Conservation (phyloP, 192 early-diverging fungal genomes). For the Entrophospora sp. region DNA sequence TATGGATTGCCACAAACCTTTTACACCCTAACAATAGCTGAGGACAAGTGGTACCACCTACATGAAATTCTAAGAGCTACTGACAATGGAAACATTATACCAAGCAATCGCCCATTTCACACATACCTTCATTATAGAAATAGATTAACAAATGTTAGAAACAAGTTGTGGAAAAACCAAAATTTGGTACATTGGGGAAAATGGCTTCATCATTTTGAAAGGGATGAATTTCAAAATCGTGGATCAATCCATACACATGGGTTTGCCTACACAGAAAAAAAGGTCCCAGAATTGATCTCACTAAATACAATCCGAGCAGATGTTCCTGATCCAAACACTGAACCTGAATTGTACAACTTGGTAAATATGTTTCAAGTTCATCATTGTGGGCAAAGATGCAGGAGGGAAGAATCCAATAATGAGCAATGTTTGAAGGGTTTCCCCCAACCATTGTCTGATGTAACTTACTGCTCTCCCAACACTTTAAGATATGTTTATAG, state of each 20-base stretch:
- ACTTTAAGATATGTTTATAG: neutral
- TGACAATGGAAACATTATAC: neutral
- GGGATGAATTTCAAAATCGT: slow-evolving; percentile 15
- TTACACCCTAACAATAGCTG: too few species aligned
- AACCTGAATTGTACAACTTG: neutral
- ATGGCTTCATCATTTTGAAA: slow-evolving; percentile 10
- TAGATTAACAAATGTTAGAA: too few species aligned
- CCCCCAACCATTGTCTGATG: neutral
- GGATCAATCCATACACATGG: neutral
- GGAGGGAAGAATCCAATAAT: neutral
- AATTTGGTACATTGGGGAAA: too few species aligned
- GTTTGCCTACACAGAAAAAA: neutral
- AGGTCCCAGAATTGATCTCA: neutral
- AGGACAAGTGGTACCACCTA: neutral
- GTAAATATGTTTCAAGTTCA: neutral
- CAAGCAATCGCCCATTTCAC: neutral
- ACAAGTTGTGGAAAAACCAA: too few species aligned
- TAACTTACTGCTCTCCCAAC: neutral
- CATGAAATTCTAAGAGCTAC: neutral
- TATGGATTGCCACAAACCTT: too few species aligned
- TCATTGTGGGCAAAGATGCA: neutral
- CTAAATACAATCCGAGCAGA: neutral
- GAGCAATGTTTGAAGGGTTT: neutral
- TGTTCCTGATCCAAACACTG: neutral
- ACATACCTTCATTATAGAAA: too few species aligned